A percentile compares a stretch with the other conserved stretches of the same genome.
Conservation (phyloP, 805 yeast species). For the Saturnispora hagleri region DNA sequence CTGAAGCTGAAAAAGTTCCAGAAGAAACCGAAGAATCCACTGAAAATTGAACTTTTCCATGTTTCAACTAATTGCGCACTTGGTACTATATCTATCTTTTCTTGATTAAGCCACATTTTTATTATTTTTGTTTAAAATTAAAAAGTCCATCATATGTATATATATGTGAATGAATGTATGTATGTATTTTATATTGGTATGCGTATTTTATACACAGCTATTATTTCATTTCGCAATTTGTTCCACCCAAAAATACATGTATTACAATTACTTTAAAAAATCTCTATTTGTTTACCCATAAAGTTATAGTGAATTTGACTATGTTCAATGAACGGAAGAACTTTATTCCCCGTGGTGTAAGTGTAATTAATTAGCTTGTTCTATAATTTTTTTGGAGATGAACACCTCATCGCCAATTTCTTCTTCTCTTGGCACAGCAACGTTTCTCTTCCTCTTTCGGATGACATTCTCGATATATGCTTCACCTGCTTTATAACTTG, state of each 20-base stretch:
- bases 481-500: slow-evolving; percentile 97
- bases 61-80: neutral
- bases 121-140: neutral
- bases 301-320: neutral
- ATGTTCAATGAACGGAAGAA: neutral
- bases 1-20: slow-evolving; percentile 8
- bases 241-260: neutral
- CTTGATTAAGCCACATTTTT: neutral
- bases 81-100: slow-evolving; percentile 4
- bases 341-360: neutral
- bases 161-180: neutral
- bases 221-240: neutral
- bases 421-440: slow-evolving; percentile 26
- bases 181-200: neutral
- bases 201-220: neutral
- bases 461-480: slow-evolving; percentile 91
- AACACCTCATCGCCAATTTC: slow-evolving; percentile 26
- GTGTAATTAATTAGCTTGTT: neutral
- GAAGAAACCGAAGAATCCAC: slow-evolving; percentile 1
- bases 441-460: slow-evolving; percentile 54
- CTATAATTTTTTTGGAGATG: slow-evolving; percentile 20
- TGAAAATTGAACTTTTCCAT: neutral
- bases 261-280: neutral
- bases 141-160: neutral
- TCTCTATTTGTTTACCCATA: neutral